Evolutionary conservation across 1,284 basidiomycete species (phyloP).

Genomic region (Ustilago lituana): DNA sequence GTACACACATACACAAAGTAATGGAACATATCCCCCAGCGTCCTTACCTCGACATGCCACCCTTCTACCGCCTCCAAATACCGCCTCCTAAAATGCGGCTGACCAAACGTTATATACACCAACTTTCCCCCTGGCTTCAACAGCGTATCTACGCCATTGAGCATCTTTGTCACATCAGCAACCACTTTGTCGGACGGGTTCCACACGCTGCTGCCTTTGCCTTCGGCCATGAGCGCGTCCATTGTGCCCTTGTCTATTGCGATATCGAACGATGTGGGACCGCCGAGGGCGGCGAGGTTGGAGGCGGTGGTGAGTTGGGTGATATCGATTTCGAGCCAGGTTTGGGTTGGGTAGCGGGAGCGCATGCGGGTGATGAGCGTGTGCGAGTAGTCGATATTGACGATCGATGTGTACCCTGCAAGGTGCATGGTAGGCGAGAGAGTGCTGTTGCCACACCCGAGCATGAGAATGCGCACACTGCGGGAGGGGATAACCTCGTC

Average conservation of each 20-base stretch:
- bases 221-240: conserved; percentile 65
- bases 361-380: conserved; percentile 53
- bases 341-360: conserved; percentile 38
- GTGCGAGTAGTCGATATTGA: conserved; percentile 57
- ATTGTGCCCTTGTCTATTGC: conserved; percentile 65
- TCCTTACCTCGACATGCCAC: conserved; percentile 54
- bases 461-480: conserved; percentile 55
- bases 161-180: conserved; percentile 39
- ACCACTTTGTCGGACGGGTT: conserved; percentile 49
- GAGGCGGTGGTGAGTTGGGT: conserved; percentile 41
- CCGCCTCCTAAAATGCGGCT: conserved; percentile 57
- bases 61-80: conserved; percentile 42
- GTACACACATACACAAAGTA: conserved; percentile 62
- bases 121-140: conserved; percentile 54
- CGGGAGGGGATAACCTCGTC: conserved; percentile 50
- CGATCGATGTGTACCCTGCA: conserved; percentile 53
- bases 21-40: conserved; percentile 60
- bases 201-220: conserved; percentile 50
- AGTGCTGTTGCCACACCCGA: conserved; percentile 63
- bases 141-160: conserved; percentile 53
- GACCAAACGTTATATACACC: conserved; percentile 65
- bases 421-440: conserved; percentile 54
- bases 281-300: conserved; percentile 42
- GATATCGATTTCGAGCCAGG: conserved; percentile 59
- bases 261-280: conserved; percentile 48